Evolutionary conservation across 441 rosid genomes (phyloP).

Genomic region (Mallotus japonicus): DNA sequence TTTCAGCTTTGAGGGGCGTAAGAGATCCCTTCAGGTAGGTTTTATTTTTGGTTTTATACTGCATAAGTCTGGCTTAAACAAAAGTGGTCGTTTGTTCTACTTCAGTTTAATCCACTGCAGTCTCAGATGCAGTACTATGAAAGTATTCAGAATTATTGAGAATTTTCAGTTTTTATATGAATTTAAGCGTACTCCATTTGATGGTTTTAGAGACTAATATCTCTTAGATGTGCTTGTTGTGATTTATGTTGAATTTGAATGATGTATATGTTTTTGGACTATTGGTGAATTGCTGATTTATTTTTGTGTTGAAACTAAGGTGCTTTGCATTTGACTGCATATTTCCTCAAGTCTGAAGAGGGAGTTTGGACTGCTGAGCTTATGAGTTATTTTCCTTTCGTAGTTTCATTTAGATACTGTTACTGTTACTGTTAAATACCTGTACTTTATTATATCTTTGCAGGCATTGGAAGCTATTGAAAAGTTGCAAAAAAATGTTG

Average conservation of each 20-base stretch:
- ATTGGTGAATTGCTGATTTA: neutral
- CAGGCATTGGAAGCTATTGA: conserved; percentile 97
- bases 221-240: neutral
- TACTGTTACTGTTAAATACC: neutral
- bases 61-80: neutral
- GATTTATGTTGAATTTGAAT: neutral
- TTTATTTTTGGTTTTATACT: conserved; percentile 13
- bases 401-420: neutral
- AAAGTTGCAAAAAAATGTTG: conserved; percentile 88
- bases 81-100: neutral
- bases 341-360: neutral
- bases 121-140: neutral
- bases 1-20: conserved; percentile 97
- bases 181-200: neutral
- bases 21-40: conserved; percentile 83
- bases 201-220: neutral
- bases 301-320: neutral
- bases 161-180: neutral
- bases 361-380: neutral
- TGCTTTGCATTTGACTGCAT: neutral
- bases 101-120: neutral
- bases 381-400: neutral
- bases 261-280: neutral
- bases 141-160: neutral
- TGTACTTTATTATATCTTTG: conserved; percentile 21